Percentiles rank a stretch among this genome's conserved stretches.
Evolutionary conservation across 2,329 filamentous ascomycete species (phyloP).

Genomic region (Curvularia hawaiiensis): DNA sequence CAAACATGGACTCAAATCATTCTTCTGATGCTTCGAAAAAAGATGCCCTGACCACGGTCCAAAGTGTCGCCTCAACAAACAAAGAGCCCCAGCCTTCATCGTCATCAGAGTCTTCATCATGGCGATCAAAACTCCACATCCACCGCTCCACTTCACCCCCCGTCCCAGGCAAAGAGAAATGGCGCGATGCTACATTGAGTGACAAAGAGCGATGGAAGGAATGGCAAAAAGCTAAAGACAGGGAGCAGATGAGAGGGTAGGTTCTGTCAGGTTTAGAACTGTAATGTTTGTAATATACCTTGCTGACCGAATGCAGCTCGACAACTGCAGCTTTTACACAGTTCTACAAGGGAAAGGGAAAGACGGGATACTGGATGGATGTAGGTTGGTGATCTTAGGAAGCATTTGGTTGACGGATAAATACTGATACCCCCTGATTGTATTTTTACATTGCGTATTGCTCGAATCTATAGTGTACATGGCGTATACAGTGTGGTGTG

Average conservation of each 20-base stretch:
- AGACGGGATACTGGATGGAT: slow-evolving; percentile 20
- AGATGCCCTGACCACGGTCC: no score
- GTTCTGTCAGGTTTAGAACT: neutral
- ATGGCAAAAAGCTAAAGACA: slow-evolving; percentile 35
- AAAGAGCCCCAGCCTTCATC: neutral
- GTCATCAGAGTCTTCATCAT: slow-evolving; percentile 1
- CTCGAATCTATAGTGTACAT: neutral
- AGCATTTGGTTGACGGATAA: neutral
- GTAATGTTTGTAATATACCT: neutral
- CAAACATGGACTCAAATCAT: neutral
- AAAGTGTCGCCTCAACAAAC: neutral
- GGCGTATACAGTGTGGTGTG: neutral
- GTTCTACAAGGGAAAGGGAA: slow-evolving; percentile 24
- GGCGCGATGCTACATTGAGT: slow-evolving; percentile 28
- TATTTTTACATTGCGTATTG: slow-evolving; percentile 1
- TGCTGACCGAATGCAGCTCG: slow-evolving; percentile 8
- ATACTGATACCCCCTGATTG: neutral
- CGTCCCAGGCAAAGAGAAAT: slow-evolving; percentile 26
- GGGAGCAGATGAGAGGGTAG: slow-evolving; percentile 21
- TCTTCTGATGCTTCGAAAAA: neutral
- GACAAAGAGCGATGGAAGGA: slow-evolving; percentile 36
- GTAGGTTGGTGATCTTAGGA: neutral
- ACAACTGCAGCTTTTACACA: slow-evolving; percentile 17
- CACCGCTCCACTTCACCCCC: slow-evolving; percentile 3
- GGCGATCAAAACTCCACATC: slow-evolving; percentile 17